These are phyloP conservation scores for Ophiostoma quercus DNA, from an alignment of 2,329 filamentous ascomycete species.

Conservation along the genomic window DNA sequence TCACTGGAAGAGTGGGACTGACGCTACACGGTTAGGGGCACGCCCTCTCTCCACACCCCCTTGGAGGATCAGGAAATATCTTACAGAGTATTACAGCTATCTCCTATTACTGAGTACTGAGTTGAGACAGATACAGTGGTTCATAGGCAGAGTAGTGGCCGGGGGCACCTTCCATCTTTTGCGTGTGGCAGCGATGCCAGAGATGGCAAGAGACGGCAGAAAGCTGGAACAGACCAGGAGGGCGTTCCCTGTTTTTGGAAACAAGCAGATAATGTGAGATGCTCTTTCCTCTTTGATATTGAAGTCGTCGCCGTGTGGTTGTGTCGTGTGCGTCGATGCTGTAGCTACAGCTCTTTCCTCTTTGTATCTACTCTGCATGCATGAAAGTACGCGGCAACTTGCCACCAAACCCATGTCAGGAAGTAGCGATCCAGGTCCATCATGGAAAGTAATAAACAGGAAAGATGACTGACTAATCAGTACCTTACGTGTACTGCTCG, in stretches of 20 bases:
- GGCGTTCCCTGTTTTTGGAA: background rate
- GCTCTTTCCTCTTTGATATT: background rate
- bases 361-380: background rate
- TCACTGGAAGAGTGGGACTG: constrained; percentile 19
- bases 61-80: background rate
- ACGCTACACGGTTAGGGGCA: constrained; percentile 19
- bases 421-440: background rate
- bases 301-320: background rate
- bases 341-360: too few relatives aligned
- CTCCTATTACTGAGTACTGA: too few relatives aligned
- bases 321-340: background rate
- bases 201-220: background rate
- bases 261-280: background rate
- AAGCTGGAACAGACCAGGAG: background rate
- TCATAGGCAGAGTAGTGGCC: background rate
- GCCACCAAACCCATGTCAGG: background rate
- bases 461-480: background rate
- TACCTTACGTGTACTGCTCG: background rate
- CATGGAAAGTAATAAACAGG: background rate
- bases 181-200: background rate
- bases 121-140: too few relatives aligned
- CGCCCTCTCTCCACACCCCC: constrained; percentile 16
- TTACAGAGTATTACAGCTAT: too few relatives aligned
- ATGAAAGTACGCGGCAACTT: constrained; percentile 7
- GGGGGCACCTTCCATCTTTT: background rate